A percentile compares a stretch with the other conserved stretches of the same genome.
Conservation (phyloP, 148 eudicot species). For the Cornus florida region DNA sequence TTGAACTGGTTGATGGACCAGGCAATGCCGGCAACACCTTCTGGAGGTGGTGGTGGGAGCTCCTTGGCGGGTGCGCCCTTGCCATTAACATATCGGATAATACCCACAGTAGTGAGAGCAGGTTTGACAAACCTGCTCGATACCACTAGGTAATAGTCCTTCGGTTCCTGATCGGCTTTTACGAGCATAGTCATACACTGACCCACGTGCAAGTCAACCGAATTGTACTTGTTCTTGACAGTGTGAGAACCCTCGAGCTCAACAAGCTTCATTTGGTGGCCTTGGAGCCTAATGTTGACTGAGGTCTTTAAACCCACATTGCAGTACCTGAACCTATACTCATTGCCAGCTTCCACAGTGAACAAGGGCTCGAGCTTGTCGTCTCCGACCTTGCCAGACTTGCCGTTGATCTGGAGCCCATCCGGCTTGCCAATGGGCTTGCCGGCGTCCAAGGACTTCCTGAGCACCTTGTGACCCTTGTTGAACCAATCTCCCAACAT, state of each 20-base stretch:
- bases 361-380: conserved; percentile 19
- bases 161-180: conserved; percentile 26
- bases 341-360: conserved; percentile 33
- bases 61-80: not conserved
- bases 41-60: conserved; percentile 17
- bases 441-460: conserved; percentile 21
- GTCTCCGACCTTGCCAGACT: conserved; percentile 11
- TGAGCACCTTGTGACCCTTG: conserved; percentile 16
- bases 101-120: not conserved
- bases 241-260: conserved; percentile 38
- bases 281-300: conserved; percentile 30
- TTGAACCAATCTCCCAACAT: conserved; percentile 32
- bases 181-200: conserved; percentile 29
- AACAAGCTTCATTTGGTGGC: conserved; percentile 25
- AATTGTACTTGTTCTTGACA: conserved; percentile 18
- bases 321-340: conserved; percentile 26
- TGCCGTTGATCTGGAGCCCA: conserved; percentile 34
- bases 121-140: conserved; percentile 21
- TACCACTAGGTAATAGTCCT: conserved; percentile 23
- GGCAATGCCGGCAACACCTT: not conserved
- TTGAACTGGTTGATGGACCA: conserved; percentile 33
- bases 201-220: conserved; percentile 28
- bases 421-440: conserved; percentile 23
- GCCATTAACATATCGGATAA: conserved; percentile 12
- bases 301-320: conserved; percentile 22